Evolutionary conservation across 257 asterid species (phyloP).

Genomic region (Nyctanthes arbortristis): DNA sequence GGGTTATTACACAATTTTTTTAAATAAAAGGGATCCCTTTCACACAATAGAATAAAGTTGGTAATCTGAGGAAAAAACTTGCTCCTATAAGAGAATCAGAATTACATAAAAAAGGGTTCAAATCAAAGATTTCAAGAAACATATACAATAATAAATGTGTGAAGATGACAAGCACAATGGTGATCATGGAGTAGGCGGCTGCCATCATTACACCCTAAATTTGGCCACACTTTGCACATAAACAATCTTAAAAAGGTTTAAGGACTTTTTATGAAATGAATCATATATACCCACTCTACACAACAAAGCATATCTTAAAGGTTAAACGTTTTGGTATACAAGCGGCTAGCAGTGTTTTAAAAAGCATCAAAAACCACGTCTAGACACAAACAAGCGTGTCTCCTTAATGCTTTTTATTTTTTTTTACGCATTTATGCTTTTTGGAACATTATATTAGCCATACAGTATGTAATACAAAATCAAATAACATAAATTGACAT

Average conservation of each 20-base stretch:
- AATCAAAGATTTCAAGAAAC: not conserved
- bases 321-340: no score
- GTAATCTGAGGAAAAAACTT: slow-evolving; percentile 5
- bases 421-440: no score
- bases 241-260: not conserved
- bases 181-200: slow-evolving; percentile 40
- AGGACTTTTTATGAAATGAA: not conserved
- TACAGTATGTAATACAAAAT: no score
- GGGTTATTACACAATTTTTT: not conserved
- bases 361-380: no score
- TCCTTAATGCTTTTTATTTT: no score
- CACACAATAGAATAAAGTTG: slow-evolving; percentile 16
- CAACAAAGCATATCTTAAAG: not conserved
- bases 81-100: slow-evolving; percentile 14
- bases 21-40: not conserved
- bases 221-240: not conserved
- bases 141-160: slow-evolving; percentile 10
- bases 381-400: no score
- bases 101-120: slow-evolving; percentile 2
- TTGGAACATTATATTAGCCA: no score
- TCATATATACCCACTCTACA: not conserved
- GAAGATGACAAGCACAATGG: slow-evolving; percentile 27
- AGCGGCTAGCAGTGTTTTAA: no score
- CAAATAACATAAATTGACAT: not conserved
- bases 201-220: slow-evolving; percentile 12